Evolutionary conservation across 352 stramenopile species (phyloP).

Genomic region (Phytophthora pistaciae): DNA sequence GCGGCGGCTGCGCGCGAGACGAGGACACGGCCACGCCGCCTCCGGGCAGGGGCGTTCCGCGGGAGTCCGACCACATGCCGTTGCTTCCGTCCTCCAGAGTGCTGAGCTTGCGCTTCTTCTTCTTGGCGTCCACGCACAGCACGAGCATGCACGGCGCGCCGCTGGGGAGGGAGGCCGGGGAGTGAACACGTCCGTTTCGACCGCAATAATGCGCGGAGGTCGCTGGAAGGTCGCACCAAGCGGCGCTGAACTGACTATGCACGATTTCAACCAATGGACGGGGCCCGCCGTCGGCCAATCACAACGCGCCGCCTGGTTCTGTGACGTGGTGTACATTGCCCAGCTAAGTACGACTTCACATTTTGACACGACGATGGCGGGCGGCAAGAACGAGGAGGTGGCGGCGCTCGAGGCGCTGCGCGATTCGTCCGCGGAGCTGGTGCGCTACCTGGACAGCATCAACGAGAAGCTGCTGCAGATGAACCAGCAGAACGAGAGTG

Average conservation of each 20-base stretch:
- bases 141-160: slow-evolving; percentile 36
- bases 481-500: slow-evolving; percentile 87
- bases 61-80: slow-evolving; percentile 67
- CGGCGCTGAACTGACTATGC: slow-evolving; percentile 26
- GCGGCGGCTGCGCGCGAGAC: slow-evolving; percentile 37
- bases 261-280: slow-evolving; percentile 26
- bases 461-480: slow-evolving; percentile 79
- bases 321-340: slow-evolving; percentile 5
- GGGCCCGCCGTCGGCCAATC: neutral
- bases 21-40: slow-evolving; percentile 26
- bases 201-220: slow-evolving; percentile 7
- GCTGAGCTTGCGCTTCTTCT: slow-evolving; percentile 68
- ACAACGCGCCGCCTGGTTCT: slow-evolving; percentile 13
- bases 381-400: slow-evolving; percentile 81
- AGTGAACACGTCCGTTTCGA: slow-evolving; percentile 21
- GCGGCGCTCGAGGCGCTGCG: slow-evolving; percentile 80
- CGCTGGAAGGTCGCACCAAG: neutral
- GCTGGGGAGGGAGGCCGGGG: neutral
- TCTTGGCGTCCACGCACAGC: slow-evolving; percentile 59
- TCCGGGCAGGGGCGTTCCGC: slow-evolving; percentile 30
- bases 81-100: slow-evolving; percentile 44
- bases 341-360: slow-evolving; percentile 9
- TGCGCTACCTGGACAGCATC: slow-evolving; percentile 80
- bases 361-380: slow-evolving; percentile 40
- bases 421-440: slow-evolving; percentile 79